Evolutionary conservation across 2,329 filamentous ascomycete genomes (phyloP), one percentile per base, ranked within the genome.

Genomic region (Venturia pyrina): DNA sequence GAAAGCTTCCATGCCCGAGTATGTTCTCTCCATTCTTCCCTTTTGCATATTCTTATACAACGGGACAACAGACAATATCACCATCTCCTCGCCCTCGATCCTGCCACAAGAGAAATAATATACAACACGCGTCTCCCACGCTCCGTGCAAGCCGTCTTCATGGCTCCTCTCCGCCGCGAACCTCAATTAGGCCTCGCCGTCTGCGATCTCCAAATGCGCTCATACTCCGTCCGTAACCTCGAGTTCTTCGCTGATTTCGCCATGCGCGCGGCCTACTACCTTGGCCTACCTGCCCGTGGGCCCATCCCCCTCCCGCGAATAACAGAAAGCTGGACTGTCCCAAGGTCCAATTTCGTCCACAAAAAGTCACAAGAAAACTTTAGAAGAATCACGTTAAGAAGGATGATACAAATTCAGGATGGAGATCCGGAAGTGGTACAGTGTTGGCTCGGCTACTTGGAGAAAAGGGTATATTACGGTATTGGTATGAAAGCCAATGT

Each of bases 331-430:
- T 99, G 95, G 95, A 98, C 95, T 0, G 92, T 98, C 1, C 91
- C 92, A 11, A 85, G 87, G 72, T 86, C 86, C 73, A 89, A 90
- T 76, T 99, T 99, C 81, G 91, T 97, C 70, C 90, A 91, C 82
- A 99, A 98, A 80, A 99, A 99, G 80, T 89, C 87, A 46, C 93
- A 99, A 78, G 95, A 99, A 79, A 99, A 99, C 78, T 99, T 96
- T 73, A 93, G 98, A 80, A 85, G 95, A 65, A 88, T 95, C 68
- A 99, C 95, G 0, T 78, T 93, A 72, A 85, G 93, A 65, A 83
- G 95, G 17, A 77, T 97, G 72, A 92, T 99, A 64, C 92, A 96
- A 78, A 95, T 99, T 73, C 89, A 91, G 70, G 95, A 98, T 73
- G 95, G 92, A 0, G 84, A 97, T 72, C 87, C 92, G 0, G 91